A percentile compares a stretch with the other conserved stretches of the same genome.
Evolutionary conservation across 805 yeast species (phyloP).

Genomic region (Kuraishia hungarica): DNA sequence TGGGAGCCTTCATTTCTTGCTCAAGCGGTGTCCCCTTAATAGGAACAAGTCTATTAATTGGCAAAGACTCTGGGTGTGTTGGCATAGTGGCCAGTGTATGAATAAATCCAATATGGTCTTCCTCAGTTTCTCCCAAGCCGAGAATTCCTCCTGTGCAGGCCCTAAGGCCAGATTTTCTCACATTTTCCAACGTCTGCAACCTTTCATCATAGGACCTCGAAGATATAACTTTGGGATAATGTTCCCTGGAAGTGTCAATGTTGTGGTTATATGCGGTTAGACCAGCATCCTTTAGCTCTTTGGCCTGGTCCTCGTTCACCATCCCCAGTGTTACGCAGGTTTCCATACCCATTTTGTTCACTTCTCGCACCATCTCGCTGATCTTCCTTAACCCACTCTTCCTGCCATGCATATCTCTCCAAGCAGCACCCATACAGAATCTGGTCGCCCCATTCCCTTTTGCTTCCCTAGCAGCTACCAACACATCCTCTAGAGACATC

Average conservation of each 20-base stretch:
- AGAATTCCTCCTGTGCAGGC: conserved; percentile 78
- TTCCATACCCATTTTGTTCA: conserved; percentile 63
- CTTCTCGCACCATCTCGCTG: conserved; percentile 53
- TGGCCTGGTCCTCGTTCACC: conserved; percentile 60
- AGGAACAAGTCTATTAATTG: conserved; percentile 73
- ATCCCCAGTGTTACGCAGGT: conserved; percentile 78
- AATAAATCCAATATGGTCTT: conserved; percentile 62
- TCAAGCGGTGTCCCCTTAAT: conserved; percentile 74
- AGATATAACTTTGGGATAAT: conserved; percentile 63
- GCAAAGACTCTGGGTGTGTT: conserved; percentile 73
- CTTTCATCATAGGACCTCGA: conserved; percentile 70
- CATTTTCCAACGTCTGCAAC: conserved; percentile 54
- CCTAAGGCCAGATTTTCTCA: conserved; percentile 52
- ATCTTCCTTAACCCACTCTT: conserved; percentile 58
- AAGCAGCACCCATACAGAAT: conserved; percentile 82
- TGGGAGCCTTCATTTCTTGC: conserved; percentile 30
- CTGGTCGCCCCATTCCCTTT: conserved; percentile 66
- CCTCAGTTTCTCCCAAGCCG: conserved; percentile 68
- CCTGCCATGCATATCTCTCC: conserved; percentile 80
- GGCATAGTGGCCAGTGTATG: conserved; percentile 60
- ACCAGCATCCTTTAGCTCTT: conserved; percentile 54
- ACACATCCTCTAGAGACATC: conserved; percentile 52
- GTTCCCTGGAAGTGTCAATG: conserved; percentile 72
- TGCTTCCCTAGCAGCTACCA: conserved; percentile 56
- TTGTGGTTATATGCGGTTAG: conserved; percentile 79